These are phyloP conservation scores for Kondoa subrosea DNA, from an alignment of 768 basidiomycete species.

Conservation along the genomic window DNA sequence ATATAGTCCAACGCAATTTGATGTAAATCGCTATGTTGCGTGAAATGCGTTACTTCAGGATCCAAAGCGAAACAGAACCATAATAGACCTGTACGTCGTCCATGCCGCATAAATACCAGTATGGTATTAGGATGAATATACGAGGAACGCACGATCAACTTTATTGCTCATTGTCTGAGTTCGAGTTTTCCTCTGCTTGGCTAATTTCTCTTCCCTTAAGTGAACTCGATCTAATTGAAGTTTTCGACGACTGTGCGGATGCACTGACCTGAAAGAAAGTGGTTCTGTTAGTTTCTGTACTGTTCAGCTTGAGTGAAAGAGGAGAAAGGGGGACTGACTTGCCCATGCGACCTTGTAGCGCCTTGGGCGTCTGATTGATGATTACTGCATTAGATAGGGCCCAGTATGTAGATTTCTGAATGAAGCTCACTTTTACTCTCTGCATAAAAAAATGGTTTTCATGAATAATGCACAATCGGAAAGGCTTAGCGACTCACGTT, in stretches of 20 bases:
- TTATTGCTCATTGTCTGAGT: neutral
- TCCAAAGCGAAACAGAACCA: slow-evolving; percentile 5
- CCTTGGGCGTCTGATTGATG: no score
- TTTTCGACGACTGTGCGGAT: neutral
- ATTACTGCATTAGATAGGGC: no score
- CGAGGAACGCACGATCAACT: neutral
- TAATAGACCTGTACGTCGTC: neutral
- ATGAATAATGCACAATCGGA: no score
- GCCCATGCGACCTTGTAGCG: no score
- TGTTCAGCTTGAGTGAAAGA: neutral
- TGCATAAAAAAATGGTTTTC: no score
- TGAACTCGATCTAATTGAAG: neutral
- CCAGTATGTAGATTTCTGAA: no score
- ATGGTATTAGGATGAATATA: neutral
- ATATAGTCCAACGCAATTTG: neutral
- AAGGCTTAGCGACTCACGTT: no score
- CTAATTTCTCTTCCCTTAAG: slow-evolving; percentile 8
- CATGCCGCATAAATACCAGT: neutral
- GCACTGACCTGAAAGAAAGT: neutral
- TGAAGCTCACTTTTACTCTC: no score
- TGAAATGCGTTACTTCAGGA: neutral
- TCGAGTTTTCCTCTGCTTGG: slow-evolving; percentile 6
- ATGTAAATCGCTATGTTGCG: neutral
- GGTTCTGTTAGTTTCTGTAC: neutral
- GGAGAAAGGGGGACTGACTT: no score